Base-by-base conservation (phyloP, 495 filamentous ascomycete genomes). In the Wilcoxina mikolae region DNA sequence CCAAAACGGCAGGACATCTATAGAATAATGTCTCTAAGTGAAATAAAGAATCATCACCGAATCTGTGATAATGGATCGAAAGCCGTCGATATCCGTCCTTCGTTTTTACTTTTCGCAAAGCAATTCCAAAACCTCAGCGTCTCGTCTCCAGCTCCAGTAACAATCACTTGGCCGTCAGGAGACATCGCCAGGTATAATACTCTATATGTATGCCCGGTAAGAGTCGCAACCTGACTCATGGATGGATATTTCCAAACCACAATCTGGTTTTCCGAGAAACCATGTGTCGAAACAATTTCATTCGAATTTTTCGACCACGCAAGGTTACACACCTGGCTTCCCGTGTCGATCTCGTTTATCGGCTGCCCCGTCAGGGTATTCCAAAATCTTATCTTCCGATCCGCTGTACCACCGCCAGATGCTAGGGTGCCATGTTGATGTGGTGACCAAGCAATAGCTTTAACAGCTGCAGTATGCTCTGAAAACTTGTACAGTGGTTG, bases 201-300 rank as follows among this genome's bases (percentile, higher is more conserved):
- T 49, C 91, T 79, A 69, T 89, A 98, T 0, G 91, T 98, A 67
- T 98, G 91, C 0, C 91, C 91, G 0, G 93, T 96, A 31, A 98
- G 71, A 55, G 84, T 93, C 12, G 84, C 91, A 4, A 98, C 87
- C 61, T 95, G 91, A 35, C 84, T 85, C 93, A 98, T 96, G 62
- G 80, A 84, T 1, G 91, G 91, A 66, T 96, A 96, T 66, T 96
- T 96, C 91, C 91, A 98, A 54, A 98, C 82, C 17, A 96, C 87
- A 59, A 98, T 95, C 67, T 95, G 89, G 63, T 98, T 94, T 66
- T 98, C 93, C 53, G 78, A 83, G 71, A 94, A 98, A n/a, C 91
- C 91, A 65, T 98, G 91, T 3, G 91, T 98, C 38, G 82, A 88
- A 56, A 98, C 91, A 60, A 98, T 83, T 70, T 98, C 91, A 66